A percentile compares a stretch with the other conserved stretches of the same genome.
These are phyloP conservation scores for Coniochaeta sp. DNA, from an alignment of 2,329 filamentous ascomycete genomes.

Conservation along the genomic window DNA sequence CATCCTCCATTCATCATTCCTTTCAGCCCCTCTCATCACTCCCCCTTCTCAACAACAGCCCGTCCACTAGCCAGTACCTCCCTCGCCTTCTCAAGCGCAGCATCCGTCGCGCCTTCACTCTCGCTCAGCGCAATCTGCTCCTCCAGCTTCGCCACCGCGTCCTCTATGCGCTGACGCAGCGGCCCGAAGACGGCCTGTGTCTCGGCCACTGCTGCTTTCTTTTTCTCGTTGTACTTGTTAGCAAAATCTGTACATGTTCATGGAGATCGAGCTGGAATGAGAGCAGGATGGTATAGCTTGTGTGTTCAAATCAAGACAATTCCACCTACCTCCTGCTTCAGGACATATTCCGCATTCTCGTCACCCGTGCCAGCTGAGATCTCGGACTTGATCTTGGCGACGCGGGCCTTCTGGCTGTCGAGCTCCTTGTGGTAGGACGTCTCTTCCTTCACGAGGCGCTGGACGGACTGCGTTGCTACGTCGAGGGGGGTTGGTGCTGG, in stretches of 20 bases:
- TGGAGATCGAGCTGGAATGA: not conserved
- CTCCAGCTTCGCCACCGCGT: constrained; percentile 67
- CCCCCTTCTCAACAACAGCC: constrained; percentile 22
- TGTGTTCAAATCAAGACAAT: not conserved
- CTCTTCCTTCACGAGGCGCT: constrained; percentile 86
- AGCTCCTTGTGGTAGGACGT: constrained; percentile 84
- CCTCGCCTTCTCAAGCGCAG: constrained; percentile 49
- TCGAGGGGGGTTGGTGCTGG: constrained; percentile 66
- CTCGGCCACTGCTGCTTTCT: constrained; percentile 79
- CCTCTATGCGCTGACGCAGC: constrained; percentile 61
- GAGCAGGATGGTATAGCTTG: no score
- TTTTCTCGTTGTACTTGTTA: constrained; percentile 3
- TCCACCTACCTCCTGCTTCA: constrained; percentile 78
- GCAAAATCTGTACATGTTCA: not conserved
- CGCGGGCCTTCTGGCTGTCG: constrained; percentile 62
- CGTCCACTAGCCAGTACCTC: constrained; percentile 44
- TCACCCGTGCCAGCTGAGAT: constrained; percentile 46
- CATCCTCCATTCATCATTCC: not conserved
- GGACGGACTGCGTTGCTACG: constrained; percentile 73
- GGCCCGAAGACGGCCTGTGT: constrained; percentile 76
- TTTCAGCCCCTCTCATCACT: constrained; percentile 4
- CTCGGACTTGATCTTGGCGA: constrained; percentile 60
- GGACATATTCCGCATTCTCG: constrained; percentile 66
- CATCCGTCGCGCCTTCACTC: constrained; percentile 33
- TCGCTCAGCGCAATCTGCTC: constrained; percentile 63